These are phyloP conservation scores for Arabidopsis lyrata DNA, from an alignment of 441 rosid genomes.

Conservation along the genomic window DNA sequence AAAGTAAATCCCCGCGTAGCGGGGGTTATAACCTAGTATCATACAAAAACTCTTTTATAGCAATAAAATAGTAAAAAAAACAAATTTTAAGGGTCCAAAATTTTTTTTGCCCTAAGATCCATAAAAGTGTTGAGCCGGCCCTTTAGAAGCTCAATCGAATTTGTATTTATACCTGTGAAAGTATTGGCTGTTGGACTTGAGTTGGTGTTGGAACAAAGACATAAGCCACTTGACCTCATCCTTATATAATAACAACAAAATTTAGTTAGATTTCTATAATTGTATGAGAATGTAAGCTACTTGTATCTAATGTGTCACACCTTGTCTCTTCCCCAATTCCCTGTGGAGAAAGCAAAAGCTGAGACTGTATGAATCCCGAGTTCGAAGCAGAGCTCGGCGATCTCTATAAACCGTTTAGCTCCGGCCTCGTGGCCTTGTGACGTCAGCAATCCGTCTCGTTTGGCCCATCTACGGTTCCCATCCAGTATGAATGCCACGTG, in stretches of 20 bases:
- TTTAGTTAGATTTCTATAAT: neutral
- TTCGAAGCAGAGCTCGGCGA: slow-evolving; percentile 27
- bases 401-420: slow-evolving; percentile 15
- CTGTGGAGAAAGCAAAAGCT: slow-evolving; percentile 44
- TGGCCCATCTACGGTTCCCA: slow-evolving; percentile 43
- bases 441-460: slow-evolving; percentile 19
- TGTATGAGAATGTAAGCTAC: neutral
- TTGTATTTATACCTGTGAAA: slow-evolving; percentile 26
- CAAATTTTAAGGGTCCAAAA: no score
- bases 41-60: no score
- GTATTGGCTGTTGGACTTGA: slow-evolving; percentile 25
- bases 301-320: slow-evolving; percentile 15
- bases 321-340: slow-evolving; percentile 46
- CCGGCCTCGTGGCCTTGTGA: slow-evolving; percentile 43
- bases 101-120: no score
- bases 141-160: neutral
- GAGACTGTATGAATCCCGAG: slow-evolving; percentile 33
- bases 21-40: no score
- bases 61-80: no score
- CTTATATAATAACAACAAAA: neutral
- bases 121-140: no score
- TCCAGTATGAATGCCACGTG: slow-evolving; percentile 43
- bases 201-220: slow-evolving; percentile 45
- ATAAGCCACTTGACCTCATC: slow-evolving; percentile 42
- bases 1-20: no score